Evolutionary conservation across 768 basidiomycete genomes (phyloP).

Genomic region (Hypsizygus marmoreus): DNA sequence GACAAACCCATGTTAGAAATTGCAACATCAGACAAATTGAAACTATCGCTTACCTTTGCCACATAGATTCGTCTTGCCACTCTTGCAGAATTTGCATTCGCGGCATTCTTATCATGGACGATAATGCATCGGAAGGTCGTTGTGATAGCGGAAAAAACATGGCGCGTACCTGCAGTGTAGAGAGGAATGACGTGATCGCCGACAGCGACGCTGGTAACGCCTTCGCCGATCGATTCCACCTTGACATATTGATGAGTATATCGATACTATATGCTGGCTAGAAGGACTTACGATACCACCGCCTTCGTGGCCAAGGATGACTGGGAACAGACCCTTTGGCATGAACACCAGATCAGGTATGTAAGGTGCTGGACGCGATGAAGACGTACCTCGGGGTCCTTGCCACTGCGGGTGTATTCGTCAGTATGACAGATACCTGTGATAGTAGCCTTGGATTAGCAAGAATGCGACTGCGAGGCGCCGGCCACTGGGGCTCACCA

Average conservation of each 20-base stretch:
- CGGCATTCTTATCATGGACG: constrained; percentile 64
- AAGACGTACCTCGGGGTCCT: constrained; percentile 82
- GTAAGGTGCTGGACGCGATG: neutral
- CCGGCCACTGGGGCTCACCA: constrained; percentile 45
- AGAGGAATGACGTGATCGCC: constrained; percentile 98
- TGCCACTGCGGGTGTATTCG: constrained; percentile 94
- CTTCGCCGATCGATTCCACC: constrained; percentile 98
- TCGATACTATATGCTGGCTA: neutral
- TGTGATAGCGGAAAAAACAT: neutral
- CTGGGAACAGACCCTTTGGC: constrained; percentile 80
- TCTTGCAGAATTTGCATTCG: constrained; percentile 99
- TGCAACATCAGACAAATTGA: neutral
- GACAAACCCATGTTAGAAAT: constrained; percentile 8
- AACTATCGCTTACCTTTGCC: constrained; percentile 65
- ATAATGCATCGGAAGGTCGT: neutral
- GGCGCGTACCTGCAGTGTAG: constrained; percentile 80
- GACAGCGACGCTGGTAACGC: constrained; percentile 73
- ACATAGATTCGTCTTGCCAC: constrained; percentile 98
- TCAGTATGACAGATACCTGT: constrained; percentile 96
- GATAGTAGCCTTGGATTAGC: constrained; percentile 10
- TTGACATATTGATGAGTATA: constrained; percentile 31
- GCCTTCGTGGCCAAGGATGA: constrained; percentile 94
- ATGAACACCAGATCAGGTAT: constrained; percentile 6
- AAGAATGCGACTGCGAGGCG: constrained; percentile 1
- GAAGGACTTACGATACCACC: constrained; percentile 74